Evolutionary conservation across 78 protist genomes (phyloP), one percentile per base, ranked within the genome.

Genomic region (Dictyostelium firmibasis): DNA sequence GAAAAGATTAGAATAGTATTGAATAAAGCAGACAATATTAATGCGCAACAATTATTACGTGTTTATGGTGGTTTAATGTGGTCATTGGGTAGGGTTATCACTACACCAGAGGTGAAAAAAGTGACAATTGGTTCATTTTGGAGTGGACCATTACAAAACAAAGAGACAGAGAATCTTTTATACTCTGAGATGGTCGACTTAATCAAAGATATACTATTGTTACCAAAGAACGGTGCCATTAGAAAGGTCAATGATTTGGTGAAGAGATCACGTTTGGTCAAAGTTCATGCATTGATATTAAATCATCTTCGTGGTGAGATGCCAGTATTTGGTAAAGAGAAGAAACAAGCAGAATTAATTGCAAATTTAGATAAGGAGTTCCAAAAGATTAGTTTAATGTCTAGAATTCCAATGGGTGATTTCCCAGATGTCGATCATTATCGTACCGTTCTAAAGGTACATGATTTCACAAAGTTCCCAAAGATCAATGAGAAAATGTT

Each of bases 1-100:
- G 98, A 97, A 82, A 98, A 98, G 88, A 89, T 98, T 76, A 95
- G 97, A 57, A 92, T 98, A n/a, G 97, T 98, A 29, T 95, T 98
- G 44, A 98, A 98, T 86, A 98, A 98, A 91, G 93, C 99, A 4
- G 99, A 98, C 84, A 62, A 83, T 41, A 64, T 97, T 62, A 86
- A 36, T 62, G 57, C 92, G 27, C 98, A 98, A 94, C 96, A 97
- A 77, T 96, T 98, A 33, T 91, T 98, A 91, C 93, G 99, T 14
- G 98, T 98, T 20, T 98, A 98, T 67, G 99, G 99, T 14, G 98
- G 98, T 4, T 89, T 98, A 67, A 91, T 98, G 97, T 98, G 99
- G 99, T 53, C 95, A 8, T 91, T 98, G 0, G 96, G 97, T 33
- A 91, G 85, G 70, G 97, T 97, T 23, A 64, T 97, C 41, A 62